Percentiles rank a stretch among this genome's conserved stretches.
phyloP scores from a whole-genome alignment of 257 asterid species.

The Solanum virginianum region DNA sequence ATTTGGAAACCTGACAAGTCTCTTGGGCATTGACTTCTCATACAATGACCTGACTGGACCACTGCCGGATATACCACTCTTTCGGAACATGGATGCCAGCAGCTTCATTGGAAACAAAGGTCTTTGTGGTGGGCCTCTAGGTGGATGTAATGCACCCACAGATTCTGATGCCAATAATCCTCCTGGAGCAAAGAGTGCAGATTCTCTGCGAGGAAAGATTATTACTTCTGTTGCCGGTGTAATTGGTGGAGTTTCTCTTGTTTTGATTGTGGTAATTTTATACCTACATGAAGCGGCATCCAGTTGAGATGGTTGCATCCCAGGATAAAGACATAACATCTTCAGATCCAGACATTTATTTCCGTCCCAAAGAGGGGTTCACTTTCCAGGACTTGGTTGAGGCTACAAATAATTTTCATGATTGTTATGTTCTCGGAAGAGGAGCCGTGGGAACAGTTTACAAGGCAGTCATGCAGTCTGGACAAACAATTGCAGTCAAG shows the following conservation, averaged over 20 bases:
- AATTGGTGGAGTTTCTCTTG: conserved; percentile 76
- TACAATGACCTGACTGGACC: conserved; percentile 66
- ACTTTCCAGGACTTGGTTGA: conserved; percentile 80
- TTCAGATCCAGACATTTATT: conserved; percentile 58
- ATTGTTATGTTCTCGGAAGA: conserved; percentile 52
- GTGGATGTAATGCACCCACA: conserved; percentile 32
- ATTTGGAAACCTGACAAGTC: conserved; percentile 63
- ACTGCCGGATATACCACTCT: conserved; percentile 55
- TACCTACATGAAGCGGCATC: conserved; percentile 48
- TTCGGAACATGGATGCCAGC: conserved; percentile 51
- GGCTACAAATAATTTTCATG: conserved; percentile 77
- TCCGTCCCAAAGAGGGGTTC: conserved; percentile 89
- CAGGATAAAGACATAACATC: conserved; percentile 39
- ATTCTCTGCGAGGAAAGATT: conserved; percentile 42
- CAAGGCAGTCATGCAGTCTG: conserved; percentile 61
- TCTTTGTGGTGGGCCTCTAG: conserved; percentile 82
- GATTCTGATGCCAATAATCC: conserved; percentile 16
- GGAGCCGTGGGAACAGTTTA: conserved; percentile 92
- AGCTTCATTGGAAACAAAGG: conserved; percentile 78
- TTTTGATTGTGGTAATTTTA: conserved; percentile 50
- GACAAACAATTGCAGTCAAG: conserved; percentile 64
- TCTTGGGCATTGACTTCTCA: conserved; percentile 80
- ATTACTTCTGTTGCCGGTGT: conserved; percentile 53
- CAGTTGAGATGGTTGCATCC: conserved; percentile 23
- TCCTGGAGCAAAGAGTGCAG: background rate